These are phyloP conservation scores for Aspergillus steynii DNA, from an alignment of 495 filamentous ascomycete species.

Conservation along the genomic window DNA sequence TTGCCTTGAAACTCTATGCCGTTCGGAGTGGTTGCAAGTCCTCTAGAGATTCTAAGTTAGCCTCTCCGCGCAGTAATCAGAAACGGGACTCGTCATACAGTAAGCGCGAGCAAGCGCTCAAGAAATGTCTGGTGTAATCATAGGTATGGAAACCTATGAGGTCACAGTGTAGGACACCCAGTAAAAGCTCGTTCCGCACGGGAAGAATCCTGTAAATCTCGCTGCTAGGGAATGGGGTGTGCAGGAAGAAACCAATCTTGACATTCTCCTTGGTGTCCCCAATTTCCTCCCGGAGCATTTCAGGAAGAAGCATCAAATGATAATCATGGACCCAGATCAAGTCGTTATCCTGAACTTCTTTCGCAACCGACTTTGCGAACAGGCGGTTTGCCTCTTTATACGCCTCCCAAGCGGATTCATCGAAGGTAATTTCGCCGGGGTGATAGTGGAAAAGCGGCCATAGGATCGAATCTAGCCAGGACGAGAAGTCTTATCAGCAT, in stretches of 20 bases:
- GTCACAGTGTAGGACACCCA: conserved; percentile 86
- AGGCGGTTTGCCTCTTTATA: conserved; percentile 87
- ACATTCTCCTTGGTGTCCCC: conserved; percentile 75
- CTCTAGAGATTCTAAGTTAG: conserved; percentile 44
- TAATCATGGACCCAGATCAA: conserved; percentile 98
- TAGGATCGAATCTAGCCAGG: conserved; percentile 77
- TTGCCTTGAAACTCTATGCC: conserved; percentile 84
- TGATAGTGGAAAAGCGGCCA: conserved; percentile 99
- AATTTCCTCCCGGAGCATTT: conserved; percentile 88
- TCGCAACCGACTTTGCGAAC: conserved; percentile 80
- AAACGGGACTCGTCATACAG: conserved; percentile 56
- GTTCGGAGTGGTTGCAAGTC: conserved; percentile 78
- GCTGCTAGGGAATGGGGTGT: conserved; percentile 95
- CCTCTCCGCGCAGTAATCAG: background rate
- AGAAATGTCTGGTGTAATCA: conserved; percentile 92
- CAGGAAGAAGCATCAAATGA: conserved; percentile 92
- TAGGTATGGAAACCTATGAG: conserved; percentile 96
- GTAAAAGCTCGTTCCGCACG: conserved; percentile 82
- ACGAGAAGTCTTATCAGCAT: conserved; percentile 17
- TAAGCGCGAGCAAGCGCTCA: conserved; percentile 88
- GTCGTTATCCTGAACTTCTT: conserved; percentile 85
- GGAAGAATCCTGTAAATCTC: conserved; percentile 96
- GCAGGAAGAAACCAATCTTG: conserved; percentile 96
- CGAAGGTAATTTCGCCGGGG: conserved; percentile 95
- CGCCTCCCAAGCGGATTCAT: conserved; percentile 89